Evolutionary conservation across 768 basidiomycete genomes (phyloP).

Genomic region (Amanita subjunquillea): DNA sequence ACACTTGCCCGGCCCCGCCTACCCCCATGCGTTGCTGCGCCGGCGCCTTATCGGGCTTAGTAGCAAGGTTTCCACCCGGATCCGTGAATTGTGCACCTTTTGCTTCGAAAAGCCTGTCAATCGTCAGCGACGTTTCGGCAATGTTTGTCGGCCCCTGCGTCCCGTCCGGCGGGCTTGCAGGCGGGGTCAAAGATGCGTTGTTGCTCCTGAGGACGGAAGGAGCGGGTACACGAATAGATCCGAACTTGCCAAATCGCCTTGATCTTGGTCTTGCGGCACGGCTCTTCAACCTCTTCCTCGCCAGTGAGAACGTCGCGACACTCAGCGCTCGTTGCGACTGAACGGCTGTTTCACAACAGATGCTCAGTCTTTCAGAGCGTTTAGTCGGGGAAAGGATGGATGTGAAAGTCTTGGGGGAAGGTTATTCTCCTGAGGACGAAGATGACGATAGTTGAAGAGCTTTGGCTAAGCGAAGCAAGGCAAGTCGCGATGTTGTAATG

Average conservation of each 20-base stretch:
- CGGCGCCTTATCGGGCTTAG: too few species aligned
- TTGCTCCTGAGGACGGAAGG: constrained; percentile 81
- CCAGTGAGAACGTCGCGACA: constrained; percentile 42
- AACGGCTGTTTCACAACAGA: constrained; percentile 52
- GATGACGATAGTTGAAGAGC: constrained; percentile 85
- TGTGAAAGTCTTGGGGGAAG: constrained; percentile 95
- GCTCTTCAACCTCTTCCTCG: constrained; percentile 69
- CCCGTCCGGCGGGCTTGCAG: constrained; percentile 38
- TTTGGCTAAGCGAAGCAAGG: constrained; percentile 85
- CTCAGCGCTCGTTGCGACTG: too few species aligned
- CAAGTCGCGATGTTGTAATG: not conserved
- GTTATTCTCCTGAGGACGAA: constrained; percentile 96
- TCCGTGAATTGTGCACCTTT: too few species aligned
- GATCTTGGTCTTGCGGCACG: constrained; percentile 1
- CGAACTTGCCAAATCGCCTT: constrained; percentile 38
- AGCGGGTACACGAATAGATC: constrained; percentile 42
- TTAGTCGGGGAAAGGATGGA: constrained; percentile 83
- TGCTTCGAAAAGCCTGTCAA: too few species aligned
- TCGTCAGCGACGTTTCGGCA: too few species aligned
- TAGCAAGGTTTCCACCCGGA: too few species aligned
- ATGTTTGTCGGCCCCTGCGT: too few species aligned
- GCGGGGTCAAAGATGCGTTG: constrained; percentile 76
- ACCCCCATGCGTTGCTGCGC: too few species aligned
- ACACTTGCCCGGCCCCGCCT: constrained; percentile 87
- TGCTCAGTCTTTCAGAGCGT: constrained; percentile 93